Evolutionary conservation across 768 basidiomycete species (phyloP), one percentile per base, ranked within the genome.

Genomic region (Tulasnella sp.): DNA sequence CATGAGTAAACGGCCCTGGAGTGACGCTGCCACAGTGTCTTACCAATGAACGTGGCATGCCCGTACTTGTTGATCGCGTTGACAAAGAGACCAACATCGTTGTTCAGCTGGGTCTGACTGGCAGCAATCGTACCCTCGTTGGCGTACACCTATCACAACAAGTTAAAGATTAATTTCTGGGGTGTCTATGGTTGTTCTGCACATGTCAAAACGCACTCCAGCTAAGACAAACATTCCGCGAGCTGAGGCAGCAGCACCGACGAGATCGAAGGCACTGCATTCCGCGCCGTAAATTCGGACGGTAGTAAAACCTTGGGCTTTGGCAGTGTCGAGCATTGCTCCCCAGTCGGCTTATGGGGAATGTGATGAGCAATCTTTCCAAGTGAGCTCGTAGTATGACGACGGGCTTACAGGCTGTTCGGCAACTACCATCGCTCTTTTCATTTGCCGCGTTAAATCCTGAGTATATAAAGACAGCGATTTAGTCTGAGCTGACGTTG

Each of bases 221-320:
- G 51, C 56, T 10, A 59, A 7, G 29, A 59, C 56, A 17, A 59
- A 15, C 1, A 59, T 58, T 9, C 56, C 56, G 19, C 19, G 24
- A 29, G 56, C 56, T 24, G 4, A 8, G 15, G 56, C 56, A 25
- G 56, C 49, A 17, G 52, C 29, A 25, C n/a, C 15, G 10, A 30
- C 56, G 53, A 59, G 15, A 30, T 59, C 56, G n/a, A 59, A 44
- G 21, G 56, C 56, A 29, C 52, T 55, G 29, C 56, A 59, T 12
- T 59, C 56, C 21, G 27, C 22, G 8, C 56, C 56, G 15, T 24
- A n/a, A 12, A 59, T 57, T 22, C 56, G 49, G 27, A 59, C 22
- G 11, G 27, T 24, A 29, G 56, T 30, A 45, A 59, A 59, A n/a
- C 56, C 56, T 48, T 48, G 46, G 19, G 46, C 46, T n/a, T 48